phyloP scores from a whole-genome alignment of 148 eudicot genomes.

The Chenopodium album region DNA sequence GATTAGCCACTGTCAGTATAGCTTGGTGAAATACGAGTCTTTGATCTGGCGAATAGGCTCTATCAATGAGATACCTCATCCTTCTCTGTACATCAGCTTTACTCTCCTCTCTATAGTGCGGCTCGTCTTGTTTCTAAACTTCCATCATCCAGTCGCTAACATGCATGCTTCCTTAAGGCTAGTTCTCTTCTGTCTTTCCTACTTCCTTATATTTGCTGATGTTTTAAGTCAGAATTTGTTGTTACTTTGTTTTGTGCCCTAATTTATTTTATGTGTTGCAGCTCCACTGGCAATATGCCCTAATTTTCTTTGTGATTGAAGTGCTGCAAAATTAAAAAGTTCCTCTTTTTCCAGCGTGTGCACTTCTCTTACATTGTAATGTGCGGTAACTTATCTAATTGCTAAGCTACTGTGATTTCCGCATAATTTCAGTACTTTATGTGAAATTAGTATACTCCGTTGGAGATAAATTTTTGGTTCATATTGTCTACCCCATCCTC shows the following conservation, averaged over 20 bases:
- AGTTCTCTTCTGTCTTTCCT: conserved; percentile 3
- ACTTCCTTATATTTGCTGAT: background rate
- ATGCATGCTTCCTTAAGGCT: background rate
- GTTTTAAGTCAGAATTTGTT: background rate
- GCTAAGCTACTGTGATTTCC: background rate
- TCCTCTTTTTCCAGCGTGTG: background rate
- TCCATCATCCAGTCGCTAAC: background rate
- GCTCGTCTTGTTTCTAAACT: background rate
- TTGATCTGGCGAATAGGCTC: background rate
- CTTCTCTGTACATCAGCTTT: background rate
- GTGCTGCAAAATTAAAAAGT: background rate
- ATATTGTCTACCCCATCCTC: no score
- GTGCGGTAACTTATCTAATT: background rate
- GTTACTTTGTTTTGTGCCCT: background rate
- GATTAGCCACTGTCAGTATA: background rate
- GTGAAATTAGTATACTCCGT: background rate
- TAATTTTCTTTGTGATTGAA: background rate
- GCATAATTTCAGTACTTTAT: background rate
- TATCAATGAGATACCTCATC: background rate
- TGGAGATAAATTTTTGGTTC: no score
- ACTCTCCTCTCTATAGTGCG: background rate
- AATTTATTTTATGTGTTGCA: background rate
- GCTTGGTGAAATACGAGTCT: background rate
- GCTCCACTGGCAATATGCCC: background rate
- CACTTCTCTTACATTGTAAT: background rate